Percentiles rank a stretch among this genome's conserved stretches.
phyloP scores from a whole-genome alignment of 1,284 basidiomycete genomes.

The Sutorius eximius region DNA sequence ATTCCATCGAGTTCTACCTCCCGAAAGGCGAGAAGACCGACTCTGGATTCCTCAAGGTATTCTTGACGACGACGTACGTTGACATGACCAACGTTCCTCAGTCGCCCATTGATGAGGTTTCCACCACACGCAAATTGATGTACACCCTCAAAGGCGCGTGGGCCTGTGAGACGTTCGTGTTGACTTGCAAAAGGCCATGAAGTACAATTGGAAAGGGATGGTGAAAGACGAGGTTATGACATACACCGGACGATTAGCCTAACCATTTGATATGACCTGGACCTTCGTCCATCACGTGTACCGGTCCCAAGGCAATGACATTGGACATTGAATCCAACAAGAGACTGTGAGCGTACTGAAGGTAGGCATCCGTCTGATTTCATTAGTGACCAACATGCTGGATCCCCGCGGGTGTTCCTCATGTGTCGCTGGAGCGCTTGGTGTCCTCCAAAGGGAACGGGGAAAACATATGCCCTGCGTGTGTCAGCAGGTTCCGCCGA shows the following conservation, averaged over 20 bases:
- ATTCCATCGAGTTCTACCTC: conserved; percentile 25
- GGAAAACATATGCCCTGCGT: too few relatives aligned
- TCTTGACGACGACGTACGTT: conserved; percentile 22
- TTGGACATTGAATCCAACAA: not conserved
- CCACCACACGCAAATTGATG: not conserved
- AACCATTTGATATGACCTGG: not conserved
- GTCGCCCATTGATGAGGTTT: conserved; percentile 7
- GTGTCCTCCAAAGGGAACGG: too few relatives aligned
- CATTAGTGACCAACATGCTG: too few relatives aligned
- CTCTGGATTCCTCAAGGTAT: conserved; percentile 25
- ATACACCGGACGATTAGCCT: not conserved
- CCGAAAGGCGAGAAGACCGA: conserved; percentile 1
- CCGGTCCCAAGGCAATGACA: not conserved
- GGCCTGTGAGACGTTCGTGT: conserved; percentile 25
- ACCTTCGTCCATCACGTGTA: not conserved
- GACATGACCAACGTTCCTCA: conserved; percentile 19
- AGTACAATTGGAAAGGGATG: not conserved
- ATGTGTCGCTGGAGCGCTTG: too few relatives aligned
- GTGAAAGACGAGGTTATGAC: too few relatives aligned
- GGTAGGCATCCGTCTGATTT: too few relatives aligned
- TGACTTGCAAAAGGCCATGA: conserved; percentile 18
- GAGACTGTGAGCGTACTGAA: too few relatives aligned
- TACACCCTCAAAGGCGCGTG: conserved; percentile 9
- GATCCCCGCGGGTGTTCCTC: too few relatives aligned
- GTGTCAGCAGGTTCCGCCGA: too few relatives aligned